Conservation (phyloP, 1,284 basidiomycete species). For the Marasmius tenuissimus region DNA sequence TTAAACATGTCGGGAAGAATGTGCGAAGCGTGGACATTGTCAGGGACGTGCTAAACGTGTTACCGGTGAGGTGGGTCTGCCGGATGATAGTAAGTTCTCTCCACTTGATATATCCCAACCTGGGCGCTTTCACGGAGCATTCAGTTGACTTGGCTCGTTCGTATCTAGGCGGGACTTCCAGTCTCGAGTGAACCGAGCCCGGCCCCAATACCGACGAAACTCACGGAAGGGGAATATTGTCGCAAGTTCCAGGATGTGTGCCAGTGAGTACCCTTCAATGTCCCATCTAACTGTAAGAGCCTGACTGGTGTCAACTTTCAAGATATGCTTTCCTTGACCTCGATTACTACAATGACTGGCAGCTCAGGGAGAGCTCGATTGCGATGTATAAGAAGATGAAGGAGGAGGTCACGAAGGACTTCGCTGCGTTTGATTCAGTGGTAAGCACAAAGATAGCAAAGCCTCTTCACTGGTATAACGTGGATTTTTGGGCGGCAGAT, state of each 20-base stretch:
- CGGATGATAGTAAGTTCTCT: slow-evolving; percentile 53
- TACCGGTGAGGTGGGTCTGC: slow-evolving; percentile 67
- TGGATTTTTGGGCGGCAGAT: neutral
- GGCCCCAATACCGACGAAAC: slow-evolving; percentile 32
- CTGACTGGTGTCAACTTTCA: neutral
- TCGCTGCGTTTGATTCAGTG: slow-evolving; percentile 25
- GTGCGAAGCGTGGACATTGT: slow-evolving; percentile 64
- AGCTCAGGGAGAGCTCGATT: slow-evolving; percentile 46
- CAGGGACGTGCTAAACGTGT: slow-evolving; percentile 67
- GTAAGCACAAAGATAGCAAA: slow-evolving; percentile 2
- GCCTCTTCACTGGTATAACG: neutral
- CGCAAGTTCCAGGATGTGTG: slow-evolving; percentile 54
- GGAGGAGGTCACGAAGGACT: slow-evolving; percentile 38
- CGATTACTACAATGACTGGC: slow-evolving; percentile 58
- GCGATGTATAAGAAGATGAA: slow-evolving; percentile 41
- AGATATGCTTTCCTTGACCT: slow-evolving; percentile 66
- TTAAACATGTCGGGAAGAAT: slow-evolving; percentile 30
- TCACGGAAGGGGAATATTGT: slow-evolving; percentile 50
- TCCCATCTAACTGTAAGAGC: neutral
- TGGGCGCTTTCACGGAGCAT: too few relatives aligned
- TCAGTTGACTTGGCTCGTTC: neutral
- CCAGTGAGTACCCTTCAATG: slow-evolving; percentile 37
- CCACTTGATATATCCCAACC: neutral
- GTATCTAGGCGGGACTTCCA: slow-evolving; percentile 49
- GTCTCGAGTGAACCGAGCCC: slow-evolving; percentile 51